Percentiles rank a stretch among this genome's conserved stretches.
phyloP scores from a whole-genome alignment of 495 filamentous ascomycete species.

The Penicillium desertorum region DNA sequence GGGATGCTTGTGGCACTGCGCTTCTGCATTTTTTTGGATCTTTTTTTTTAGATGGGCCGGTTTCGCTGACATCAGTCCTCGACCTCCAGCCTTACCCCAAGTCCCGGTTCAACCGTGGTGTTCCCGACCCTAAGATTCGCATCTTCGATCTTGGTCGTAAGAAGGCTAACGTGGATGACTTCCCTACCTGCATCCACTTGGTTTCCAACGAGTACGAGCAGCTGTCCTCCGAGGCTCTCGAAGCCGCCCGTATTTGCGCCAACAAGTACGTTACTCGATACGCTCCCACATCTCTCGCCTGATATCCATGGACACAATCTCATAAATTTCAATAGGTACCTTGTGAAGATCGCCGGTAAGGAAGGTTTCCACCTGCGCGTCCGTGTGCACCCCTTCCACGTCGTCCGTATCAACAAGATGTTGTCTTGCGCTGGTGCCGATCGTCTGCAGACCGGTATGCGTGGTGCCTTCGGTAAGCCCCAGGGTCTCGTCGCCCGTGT shows the following conservation, averaged over 20 bases:
- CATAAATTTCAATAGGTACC: slow-evolving; percentile 55
- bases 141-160: slow-evolving; percentile 99
- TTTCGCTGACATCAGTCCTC: slow-evolving; percentile 30
- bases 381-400: slow-evolving; percentile 97
- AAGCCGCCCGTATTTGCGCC: slow-evolving; percentile 97
- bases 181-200: slow-evolving; percentile 94
- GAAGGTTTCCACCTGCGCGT: slow-evolving; percentile 98
- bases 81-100: slow-evolving; percentile 84
- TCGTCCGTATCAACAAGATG: slow-evolving; percentile 99
- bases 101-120: slow-evolving; percentile 99
- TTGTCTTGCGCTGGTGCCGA: slow-evolving; percentile 99
- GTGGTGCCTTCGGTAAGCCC: slow-evolving; percentile 98
- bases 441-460: slow-evolving; percentile 99
- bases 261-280: slow-evolving; percentile 70
- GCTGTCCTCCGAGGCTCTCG: slow-evolving; percentile 95
- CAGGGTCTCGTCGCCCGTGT: slow-evolving; percentile 96
- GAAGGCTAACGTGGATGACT: slow-evolving; percentile 95
- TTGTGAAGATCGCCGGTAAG: slow-evolving; percentile 94
- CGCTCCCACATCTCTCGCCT: not conserved
- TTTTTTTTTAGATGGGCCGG: not conserved
- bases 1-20: not conserved
- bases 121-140: slow-evolving; percentile 96
- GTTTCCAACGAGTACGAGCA: slow-evolving; percentile 99
- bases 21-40: not conserved
- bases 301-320: slow-evolving; percentile 3